phyloP scores from a whole-genome alignment of 345 rosid species.

The Eutrema yunnanense region DNA sequence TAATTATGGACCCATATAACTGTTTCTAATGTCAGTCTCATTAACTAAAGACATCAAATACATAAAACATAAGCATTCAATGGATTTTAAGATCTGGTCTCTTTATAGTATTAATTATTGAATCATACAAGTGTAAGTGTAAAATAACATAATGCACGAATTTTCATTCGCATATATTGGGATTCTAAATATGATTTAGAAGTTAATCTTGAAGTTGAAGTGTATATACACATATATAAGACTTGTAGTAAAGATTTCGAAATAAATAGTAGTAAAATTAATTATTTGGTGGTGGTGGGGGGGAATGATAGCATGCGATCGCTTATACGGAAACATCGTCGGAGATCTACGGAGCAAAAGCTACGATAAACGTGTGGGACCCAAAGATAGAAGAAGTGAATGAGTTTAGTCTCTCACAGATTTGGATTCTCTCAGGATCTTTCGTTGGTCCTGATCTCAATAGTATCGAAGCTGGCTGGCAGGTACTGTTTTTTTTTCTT shows the following conservation, averaged over 20 bases:
- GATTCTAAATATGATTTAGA: slow-evolving; percentile 5
- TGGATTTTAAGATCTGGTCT: slow-evolving; percentile 27
- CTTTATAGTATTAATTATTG: slow-evolving; percentile 19
- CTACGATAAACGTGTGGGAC: slow-evolving; percentile 97
- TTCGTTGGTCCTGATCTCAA: slow-evolving; percentile 97
- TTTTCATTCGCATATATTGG: slow-evolving; percentile 4
- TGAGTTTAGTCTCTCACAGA: slow-evolving; percentile 97
- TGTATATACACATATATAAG: neutral
- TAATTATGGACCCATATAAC: slow-evolving; percentile 26
- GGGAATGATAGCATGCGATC: slow-evolving; percentile 69
- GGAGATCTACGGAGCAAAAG: slow-evolving; percentile 79
- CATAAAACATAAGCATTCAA: slow-evolving; percentile 26
- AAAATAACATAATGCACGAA: neutral
- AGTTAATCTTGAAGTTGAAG: slow-evolving; percentile 9
- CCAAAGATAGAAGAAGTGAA: slow-evolving; percentile 71
- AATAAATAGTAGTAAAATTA: neutral
- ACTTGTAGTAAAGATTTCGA: neutral
- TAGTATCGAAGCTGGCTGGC: slow-evolving; percentile 99
- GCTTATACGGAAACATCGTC: slow-evolving; percentile 71
- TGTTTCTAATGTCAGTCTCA: slow-evolving; percentile 22
- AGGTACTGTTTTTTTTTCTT: slow-evolving; percentile 46
- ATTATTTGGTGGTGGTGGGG: neutral
- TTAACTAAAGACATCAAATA: neutral
- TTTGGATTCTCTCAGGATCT: slow-evolving; percentile 94
- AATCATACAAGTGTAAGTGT: neutral